Conservation (phyloP, 257 asterid genomes). For the Fraxinus anomala region DNA sequence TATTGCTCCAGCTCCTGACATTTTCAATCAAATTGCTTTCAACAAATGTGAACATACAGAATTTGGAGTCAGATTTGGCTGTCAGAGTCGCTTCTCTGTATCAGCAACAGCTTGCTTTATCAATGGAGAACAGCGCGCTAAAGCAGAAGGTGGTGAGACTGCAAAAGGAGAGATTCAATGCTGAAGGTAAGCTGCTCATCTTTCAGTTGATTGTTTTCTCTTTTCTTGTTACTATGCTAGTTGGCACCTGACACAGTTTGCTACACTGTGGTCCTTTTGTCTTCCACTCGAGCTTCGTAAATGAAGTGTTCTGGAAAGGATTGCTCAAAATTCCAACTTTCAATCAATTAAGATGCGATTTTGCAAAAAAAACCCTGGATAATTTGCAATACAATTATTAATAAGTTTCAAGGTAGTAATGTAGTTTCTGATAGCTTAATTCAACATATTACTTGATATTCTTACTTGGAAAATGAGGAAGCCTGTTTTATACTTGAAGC, state of each 20-base stretch:
- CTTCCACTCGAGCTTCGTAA: background rate
- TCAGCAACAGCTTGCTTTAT: slow-evolving; percentile 59
- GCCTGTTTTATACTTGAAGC: background rate
- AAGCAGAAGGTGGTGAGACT: slow-evolving; percentile 59
- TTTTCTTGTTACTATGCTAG: background rate
- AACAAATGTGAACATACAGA: slow-evolving; percentile 41
- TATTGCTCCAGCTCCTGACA: background rate
- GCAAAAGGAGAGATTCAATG: slow-evolving; percentile 57
- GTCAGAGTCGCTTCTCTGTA: slow-evolving; percentile 52
- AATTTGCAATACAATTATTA: background rate
- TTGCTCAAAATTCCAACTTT: background rate
- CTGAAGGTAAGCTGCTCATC: slow-evolving; percentile 53
- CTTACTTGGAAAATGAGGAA: background rate
- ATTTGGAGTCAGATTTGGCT: slow-evolving; percentile 65
- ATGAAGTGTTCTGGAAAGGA: background rate
- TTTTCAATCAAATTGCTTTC: background rate
- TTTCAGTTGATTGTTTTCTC: background rate
- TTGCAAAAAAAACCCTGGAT: background rate
- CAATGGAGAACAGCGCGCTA: slow-evolving; percentile 64
- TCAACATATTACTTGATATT: background rate
- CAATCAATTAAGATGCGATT: background rate
- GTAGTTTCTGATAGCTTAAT: background rate
- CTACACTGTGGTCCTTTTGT: background rate
- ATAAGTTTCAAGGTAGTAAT: background rate
- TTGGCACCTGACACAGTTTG: background rate